These are phyloP conservation scores for Jamesozyma piceae DNA, from an alignment of 805 yeast genomes.

Conservation along the genomic window DNA sequence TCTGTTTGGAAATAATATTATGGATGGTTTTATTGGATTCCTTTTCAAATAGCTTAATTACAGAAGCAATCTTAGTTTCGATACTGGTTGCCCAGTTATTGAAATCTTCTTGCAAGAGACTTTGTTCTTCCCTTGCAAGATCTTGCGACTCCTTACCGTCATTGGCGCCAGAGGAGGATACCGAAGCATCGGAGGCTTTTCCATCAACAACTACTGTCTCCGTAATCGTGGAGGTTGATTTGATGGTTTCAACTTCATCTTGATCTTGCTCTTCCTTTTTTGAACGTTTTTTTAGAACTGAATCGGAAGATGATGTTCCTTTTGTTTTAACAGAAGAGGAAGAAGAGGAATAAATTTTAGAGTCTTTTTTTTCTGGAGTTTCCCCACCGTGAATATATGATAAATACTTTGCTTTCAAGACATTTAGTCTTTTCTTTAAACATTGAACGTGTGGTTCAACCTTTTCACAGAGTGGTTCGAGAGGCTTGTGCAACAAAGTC, in stretches of 20 bases:
- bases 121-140: conserved; percentile 16
- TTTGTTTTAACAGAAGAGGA: no score
- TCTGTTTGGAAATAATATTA: conserved; percentile 20
- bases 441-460: not conserved
- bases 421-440: not conserved
- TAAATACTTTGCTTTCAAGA: not conserved
- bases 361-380: no score
- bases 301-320: not conserved
- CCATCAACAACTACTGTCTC: conserved; percentile 4
- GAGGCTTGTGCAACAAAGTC: no score
- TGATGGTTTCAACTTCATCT: conserved; percentile 2
- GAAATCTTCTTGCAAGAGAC: conserved; percentile 30
- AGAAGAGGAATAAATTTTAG: no score
- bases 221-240: conserved; percentile 8
- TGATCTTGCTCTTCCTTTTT: conserved; percentile 11
- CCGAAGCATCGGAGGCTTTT: not conserved
- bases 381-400: no score
- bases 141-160: conserved; percentile 5
- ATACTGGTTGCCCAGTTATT: conserved; percentile 31
- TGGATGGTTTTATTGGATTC: conserved; percentile 30
- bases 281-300: conserved; percentile 5
- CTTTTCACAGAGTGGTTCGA: conserved; percentile 2
- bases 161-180: conserved; percentile 1
- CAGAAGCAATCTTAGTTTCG: conserved; percentile 32
- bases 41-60: conserved; percentile 32